Evolutionary conservation across 768 basidiomycete species (phyloP).

Genomic region (Boletus rubropictus): DNA sequence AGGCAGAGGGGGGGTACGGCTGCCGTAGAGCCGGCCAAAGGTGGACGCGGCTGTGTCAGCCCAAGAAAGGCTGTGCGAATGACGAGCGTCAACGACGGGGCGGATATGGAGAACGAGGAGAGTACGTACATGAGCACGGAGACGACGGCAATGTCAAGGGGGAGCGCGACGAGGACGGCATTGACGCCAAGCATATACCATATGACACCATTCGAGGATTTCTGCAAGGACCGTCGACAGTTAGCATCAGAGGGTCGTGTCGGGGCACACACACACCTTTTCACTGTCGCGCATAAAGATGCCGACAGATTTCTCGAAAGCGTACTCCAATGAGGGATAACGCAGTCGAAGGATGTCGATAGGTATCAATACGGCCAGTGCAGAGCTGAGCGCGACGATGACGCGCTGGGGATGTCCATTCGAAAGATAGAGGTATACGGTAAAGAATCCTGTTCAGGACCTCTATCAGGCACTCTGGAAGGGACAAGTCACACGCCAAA

Average conservation of each 20-base stretch:
- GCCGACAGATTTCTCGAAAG: conserved; percentile 69
- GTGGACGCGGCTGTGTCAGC: conserved; percentile 94
- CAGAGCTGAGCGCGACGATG: conserved; percentile 55
- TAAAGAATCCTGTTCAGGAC: conserved; percentile 51
- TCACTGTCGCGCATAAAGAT: conserved; percentile 89
- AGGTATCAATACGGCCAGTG: conserved; percentile 63
- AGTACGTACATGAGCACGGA: conserved; percentile 76
- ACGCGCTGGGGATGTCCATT: conserved; percentile 47
- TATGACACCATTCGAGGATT: conserved; percentile 76
- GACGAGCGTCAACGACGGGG: background rate
- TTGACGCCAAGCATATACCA: conserved; percentile 88
- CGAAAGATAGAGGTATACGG: conserved; percentile 50
- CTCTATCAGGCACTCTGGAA: background rate
- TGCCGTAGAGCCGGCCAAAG: conserved; percentile 79
- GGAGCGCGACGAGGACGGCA: conserved; percentile 67
- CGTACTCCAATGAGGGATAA: conserved; percentile 54
- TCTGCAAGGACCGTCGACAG: conserved; percentile 21
- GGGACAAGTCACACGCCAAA: conserved; percentile 1
- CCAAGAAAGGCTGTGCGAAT: conserved; percentile 72
- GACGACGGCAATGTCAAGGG: conserved; percentile 84
- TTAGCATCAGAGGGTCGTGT: background rate
- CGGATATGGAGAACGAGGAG: background rate
- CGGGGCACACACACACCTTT: conserved; percentile 39
- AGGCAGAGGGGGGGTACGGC: conserved; percentile 59
- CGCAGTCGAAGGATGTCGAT: conserved; percentile 71